These are phyloP conservation scores for Neocallimastix lanati DNA, from an alignment of 192 early-diverging fungal species.

Conservation along the genomic window DNA sequence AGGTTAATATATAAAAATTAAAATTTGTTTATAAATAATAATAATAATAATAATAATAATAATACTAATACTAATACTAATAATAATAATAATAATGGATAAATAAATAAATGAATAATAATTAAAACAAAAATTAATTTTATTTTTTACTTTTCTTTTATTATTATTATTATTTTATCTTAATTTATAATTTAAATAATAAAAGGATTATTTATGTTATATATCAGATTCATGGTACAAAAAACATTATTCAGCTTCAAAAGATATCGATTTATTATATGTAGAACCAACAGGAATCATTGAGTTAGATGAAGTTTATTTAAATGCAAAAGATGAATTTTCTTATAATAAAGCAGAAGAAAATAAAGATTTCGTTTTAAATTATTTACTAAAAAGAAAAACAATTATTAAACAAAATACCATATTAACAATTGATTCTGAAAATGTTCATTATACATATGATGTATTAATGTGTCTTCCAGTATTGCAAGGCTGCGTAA, in stretches of 20 bases:
- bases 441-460: constrained; percentile 12
- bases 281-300: constrained; percentile 21
- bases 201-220: background rate
- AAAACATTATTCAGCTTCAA: background rate
- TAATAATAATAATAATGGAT: too few relatives aligned
- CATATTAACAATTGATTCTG: background rate
- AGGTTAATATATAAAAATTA: background rate
- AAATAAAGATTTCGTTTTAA: constrained; percentile 7
- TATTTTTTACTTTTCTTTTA: too few relatives aligned
- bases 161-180: background rate
- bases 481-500: constrained; percentile 43
- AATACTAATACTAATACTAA: too few relatives aligned
- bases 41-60: too few relatives aligned
- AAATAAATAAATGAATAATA: too few relatives aligned
- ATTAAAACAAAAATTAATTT: too few relatives aligned
- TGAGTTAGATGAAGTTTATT: constrained; percentile 37
- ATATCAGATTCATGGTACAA: background rate
- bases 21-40: too few relatives aligned
- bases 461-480: constrained; percentile 37
- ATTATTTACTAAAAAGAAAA: constrained; percentile 1
- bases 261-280: constrained; percentile 2
- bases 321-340: constrained; percentile 28
- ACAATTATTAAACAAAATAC: background rate
- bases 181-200: too few relatives aligned
- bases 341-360: constrained; percentile 25